These are phyloP conservation scores for Globisporangium cystogenes DNA, from an alignment of 352 stramenopile species.

Conservation along the genomic window DNA sequence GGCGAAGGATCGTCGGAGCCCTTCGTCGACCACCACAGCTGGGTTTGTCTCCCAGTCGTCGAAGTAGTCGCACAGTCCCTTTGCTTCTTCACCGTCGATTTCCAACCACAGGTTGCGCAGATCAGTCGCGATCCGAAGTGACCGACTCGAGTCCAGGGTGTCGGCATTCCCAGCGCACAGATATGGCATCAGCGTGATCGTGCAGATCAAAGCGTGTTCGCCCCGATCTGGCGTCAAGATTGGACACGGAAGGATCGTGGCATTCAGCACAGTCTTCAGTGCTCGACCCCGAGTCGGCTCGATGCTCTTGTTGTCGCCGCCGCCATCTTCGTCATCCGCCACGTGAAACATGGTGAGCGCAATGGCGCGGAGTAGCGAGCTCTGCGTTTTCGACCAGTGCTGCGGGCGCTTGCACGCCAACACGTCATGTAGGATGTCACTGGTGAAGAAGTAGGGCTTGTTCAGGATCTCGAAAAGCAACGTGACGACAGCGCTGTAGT, in stretches of 20 bases:
- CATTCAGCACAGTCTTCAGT: constrained; percentile 16
- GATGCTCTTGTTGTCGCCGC: constrained; percentile 2
- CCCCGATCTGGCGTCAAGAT: constrained; percentile 24
- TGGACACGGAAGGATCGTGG: constrained; percentile 22
- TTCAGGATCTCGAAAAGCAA: constrained; percentile 37
- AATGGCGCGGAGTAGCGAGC: constrained; percentile 43
- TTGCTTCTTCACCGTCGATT: not conserved
- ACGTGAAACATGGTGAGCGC: constrained; percentile 25
- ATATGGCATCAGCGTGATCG: constrained; percentile 27
- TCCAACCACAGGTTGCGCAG: constrained; percentile 7
- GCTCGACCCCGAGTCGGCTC: constrained; percentile 3
- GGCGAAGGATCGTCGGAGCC: constrained; percentile 1
- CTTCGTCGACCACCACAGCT: not conserved
- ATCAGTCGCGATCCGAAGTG: constrained; percentile 7
- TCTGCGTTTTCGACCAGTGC: constrained; percentile 34
- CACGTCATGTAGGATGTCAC: constrained; percentile 34
- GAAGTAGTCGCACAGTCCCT: constrained; percentile 3
- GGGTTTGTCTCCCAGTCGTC: not conserved
- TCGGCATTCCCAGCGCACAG: constrained; percentile 10
- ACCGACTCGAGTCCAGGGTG: not conserved
- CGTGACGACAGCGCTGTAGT: constrained; percentile 26
- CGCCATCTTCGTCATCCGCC: not conserved
- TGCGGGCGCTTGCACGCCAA: constrained; percentile 38
- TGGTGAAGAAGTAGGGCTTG: constrained; percentile 42
- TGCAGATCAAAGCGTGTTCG: constrained; percentile 43